Evolutionary conservation across 768 basidiomycete species (phyloP).

Genomic region (Hysterangium stoloniferum): DNA sequence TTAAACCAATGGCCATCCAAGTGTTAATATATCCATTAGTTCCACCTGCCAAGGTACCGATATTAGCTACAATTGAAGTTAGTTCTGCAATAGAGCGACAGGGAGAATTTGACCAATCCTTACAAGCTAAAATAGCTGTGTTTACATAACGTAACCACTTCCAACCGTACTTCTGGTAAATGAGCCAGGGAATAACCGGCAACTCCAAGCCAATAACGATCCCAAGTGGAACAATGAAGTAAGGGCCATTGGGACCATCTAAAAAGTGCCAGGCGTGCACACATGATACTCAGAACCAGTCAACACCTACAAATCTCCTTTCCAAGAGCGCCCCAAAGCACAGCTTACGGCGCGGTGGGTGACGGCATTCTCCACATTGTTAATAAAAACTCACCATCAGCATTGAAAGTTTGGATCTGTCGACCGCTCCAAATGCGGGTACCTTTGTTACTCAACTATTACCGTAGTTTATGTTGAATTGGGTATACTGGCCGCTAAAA

Average conservation of each 20-base stretch:
- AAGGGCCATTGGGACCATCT: slow-evolving; percentile 40
- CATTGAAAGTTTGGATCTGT: slow-evolving; percentile 8
- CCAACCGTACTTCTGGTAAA: slow-evolving; percentile 20
- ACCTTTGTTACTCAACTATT: not conserved
- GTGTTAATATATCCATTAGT: slow-evolving; percentile 9
- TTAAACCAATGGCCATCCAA: slow-evolving; percentile 33
- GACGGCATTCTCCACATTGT: not conserved
- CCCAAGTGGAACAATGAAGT: slow-evolving; percentile 47
- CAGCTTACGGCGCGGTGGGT: not conserved
- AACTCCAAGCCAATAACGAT: slow-evolving; percentile 46
- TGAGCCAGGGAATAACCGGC: slow-evolving; percentile 47
- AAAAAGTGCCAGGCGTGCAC: not conserved
- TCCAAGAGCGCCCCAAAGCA: slow-evolving; percentile 7
- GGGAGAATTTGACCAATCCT: not conserved
- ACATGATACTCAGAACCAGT: too few species aligned
- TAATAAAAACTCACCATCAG: not conserved
- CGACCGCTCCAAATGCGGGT: slow-evolving; percentile 8
- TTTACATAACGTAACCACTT: slow-evolving; percentile 2
- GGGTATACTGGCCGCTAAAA: not conserved
- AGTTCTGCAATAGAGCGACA: too few species aligned
- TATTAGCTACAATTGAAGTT: slow-evolving; percentile 3
- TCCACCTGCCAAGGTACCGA: slow-evolving; percentile 4
- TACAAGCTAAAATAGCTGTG: not conserved
- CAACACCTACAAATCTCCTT: slow-evolving; percentile 4
- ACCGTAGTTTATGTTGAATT: not conserved